Evolutionary conservation across 164 flowering plant genomes (phyloP), one percentile per base, ranked within the genome.

Genomic region (Chimonanthus salicifolius): DNA sequence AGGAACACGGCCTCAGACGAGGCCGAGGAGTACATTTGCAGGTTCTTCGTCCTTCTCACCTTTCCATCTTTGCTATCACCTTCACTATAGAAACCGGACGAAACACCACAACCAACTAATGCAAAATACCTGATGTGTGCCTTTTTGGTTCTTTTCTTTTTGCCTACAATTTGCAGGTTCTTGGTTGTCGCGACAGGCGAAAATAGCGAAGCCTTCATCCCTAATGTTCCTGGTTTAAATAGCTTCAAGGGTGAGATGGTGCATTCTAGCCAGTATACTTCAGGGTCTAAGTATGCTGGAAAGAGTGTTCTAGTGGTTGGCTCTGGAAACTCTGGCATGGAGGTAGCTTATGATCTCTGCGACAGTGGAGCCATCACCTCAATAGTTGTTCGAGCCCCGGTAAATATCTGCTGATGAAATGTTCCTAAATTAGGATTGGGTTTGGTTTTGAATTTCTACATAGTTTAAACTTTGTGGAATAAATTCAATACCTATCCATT

Each of bases 251-350:
- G 90, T 15, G 74, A 77, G 18, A 73, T 76, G 6, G 7, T 87
- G 18, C 92, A 90, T 60, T 81, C 89, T 0, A 84, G 82, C n/a
- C 18, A 72, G 67, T 90, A 69, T 68, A 84, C 75, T 58, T 75
- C 83, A 7, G 96, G 94, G 2, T 68, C 69, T 68, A 75, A 46
- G 10, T 89, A 49, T 69, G 20, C 44, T 0, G 72, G 73, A 2
- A 79, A 80, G 77, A 74, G 67, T 48, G 93, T 89, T 68, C 70
- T 90, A 77, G 93, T 90, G 16, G 93, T 90, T 68, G 96, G 96
- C 44, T 73, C 84, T 21, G 96, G 94, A 0, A 91, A 91, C 68
- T 91, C 94, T 5, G 94, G 94, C 58, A 88, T 89, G 93, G 96
- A 91, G 66, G 86, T 91, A 58, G 87, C 88, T 0, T 74, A 73